phyloP scores from a whole-genome alignment of 108 stramenopile genomes.

The Nitzschia sp. region DNA sequence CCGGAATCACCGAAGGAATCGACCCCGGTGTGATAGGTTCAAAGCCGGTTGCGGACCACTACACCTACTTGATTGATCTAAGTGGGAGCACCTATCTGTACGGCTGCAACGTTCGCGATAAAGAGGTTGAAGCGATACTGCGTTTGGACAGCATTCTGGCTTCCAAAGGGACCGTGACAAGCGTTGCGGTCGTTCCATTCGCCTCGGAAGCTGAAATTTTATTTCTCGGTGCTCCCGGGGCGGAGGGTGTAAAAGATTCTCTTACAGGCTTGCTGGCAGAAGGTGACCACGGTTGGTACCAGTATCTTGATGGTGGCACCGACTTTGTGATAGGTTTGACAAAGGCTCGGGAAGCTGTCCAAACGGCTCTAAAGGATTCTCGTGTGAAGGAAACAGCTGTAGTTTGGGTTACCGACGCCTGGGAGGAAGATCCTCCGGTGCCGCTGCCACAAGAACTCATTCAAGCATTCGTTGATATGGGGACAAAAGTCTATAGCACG shows the following conservation, averaged over 20 bases:
- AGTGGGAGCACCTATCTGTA: not conserved
- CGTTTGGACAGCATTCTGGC: not conserved
- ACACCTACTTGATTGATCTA: not conserved
- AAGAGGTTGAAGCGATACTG: not conserved
- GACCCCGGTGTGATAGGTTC: too few species aligned
- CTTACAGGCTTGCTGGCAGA: not conserved
- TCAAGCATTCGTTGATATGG: not conserved
- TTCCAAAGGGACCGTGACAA: not conserved
- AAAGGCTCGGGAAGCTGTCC: not conserved
- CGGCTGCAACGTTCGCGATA: not conserved
- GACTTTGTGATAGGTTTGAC: not conserved
- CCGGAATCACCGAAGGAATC: not conserved
- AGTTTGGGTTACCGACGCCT: not conserved
- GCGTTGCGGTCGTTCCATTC: not conserved
- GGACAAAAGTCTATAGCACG: not conserved
- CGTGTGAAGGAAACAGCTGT: not conserved
- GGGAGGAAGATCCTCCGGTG: too few species aligned
- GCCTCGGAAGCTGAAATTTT: not conserved
- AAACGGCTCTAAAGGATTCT: not conserved
- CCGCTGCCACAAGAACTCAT: too few species aligned
- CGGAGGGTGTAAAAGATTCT: not conserved
- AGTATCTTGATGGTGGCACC: not conserved
- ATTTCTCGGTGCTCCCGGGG: not conserved
- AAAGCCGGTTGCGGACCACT: not conserved
- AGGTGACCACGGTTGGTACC: too few species aligned